These are phyloP conservation scores for Avena sativa DNA, from an alignment of 176 grass and related monocot species.

Conservation along the genomic window DNA sequence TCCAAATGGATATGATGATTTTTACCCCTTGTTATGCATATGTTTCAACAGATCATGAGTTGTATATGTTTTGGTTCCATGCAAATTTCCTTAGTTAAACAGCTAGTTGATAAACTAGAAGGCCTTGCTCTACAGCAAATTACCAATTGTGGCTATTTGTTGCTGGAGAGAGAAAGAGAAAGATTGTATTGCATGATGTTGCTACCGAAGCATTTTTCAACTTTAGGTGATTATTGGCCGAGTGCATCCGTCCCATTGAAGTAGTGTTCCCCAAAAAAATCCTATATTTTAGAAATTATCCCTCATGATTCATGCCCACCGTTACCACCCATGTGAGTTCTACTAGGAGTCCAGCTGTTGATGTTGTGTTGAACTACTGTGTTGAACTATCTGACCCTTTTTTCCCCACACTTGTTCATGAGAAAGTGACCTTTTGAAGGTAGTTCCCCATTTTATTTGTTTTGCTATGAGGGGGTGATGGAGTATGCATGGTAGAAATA, in stretches of 20 bases:
- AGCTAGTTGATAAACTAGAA: slow-evolving; percentile 5
- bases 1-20: neutral
- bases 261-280: neutral
- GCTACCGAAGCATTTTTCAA: neutral
- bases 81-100: neutral
- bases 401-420: neutral
- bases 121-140: neutral
- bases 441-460: too few relatives aligned
- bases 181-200: neutral
- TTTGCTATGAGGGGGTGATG: too few relatives aligned
- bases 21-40: neutral
- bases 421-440: too few relatives aligned
- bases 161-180: neutral
- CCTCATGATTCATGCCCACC: neutral
- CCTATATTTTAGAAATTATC: neutral
- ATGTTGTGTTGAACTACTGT: neutral
- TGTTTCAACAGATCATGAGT: neutral
- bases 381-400: neutral
- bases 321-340: neutral
- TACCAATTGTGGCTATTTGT: slow-evolving; percentile 6
- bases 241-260: slow-evolving; percentile 7
- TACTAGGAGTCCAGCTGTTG: neutral
- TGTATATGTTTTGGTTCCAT: neutral
- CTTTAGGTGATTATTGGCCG: neutral
- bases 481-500: too few relatives aligned